phyloP scores from a whole-genome alignment of 2,329 filamentous ascomycete genomes.

The Zasmidium angulare region DNA sequence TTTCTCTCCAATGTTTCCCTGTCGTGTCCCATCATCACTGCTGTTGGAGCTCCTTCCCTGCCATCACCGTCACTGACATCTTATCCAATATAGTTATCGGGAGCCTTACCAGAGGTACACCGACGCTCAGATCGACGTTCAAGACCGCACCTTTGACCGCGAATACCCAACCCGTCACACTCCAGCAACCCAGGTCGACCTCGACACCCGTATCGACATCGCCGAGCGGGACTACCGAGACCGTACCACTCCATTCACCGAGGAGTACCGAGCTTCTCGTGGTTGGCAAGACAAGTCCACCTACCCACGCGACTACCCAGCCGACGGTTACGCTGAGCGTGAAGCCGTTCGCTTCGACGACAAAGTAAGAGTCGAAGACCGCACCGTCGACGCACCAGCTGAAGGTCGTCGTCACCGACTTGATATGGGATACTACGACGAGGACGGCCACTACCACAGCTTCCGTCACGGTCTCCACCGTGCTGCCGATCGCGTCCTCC shows the following conservation, averaged over 20 bases:
- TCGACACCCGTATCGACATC: constrained; percentile 58
- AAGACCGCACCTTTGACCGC: constrained; percentile 51
- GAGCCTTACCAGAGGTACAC: constrained; percentile 58
- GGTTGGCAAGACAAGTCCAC: constrained; percentile 42
- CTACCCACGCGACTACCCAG: constrained; percentile 37
- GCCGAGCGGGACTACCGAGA: constrained; percentile 50
- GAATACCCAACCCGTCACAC: constrained; percentile 49
- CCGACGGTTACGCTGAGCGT: constrained; percentile 40
- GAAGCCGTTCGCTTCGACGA: constrained; percentile 37
- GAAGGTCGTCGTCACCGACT: constrained; percentile 43
- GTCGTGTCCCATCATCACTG: constrained; percentile 21
- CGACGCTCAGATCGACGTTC: constrained; percentile 66
- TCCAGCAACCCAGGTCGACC: constrained; percentile 51
- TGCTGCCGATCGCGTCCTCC: constrained; percentile 64
- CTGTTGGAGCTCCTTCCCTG: constrained; percentile 21
- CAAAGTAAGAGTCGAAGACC: constrained; percentile 53
- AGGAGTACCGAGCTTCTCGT: constrained; percentile 39
- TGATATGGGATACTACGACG: constrained; percentile 80
- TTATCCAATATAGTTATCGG: constrained; percentile 50
- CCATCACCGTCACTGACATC: constrained; percentile 23
- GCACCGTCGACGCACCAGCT: constrained; percentile 51
- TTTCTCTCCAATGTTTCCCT: constrained; percentile 26
- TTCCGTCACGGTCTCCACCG: constrained; percentile 70
- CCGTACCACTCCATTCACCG: constrained; percentile 39
- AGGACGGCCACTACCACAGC: constrained; percentile 73